Evolutionary conservation across 2,329 filamentous ascomycete genomes (phyloP), one percentile per base, ranked within the genome.

Genomic region (Coccinonectria pachysandricola): DNA sequence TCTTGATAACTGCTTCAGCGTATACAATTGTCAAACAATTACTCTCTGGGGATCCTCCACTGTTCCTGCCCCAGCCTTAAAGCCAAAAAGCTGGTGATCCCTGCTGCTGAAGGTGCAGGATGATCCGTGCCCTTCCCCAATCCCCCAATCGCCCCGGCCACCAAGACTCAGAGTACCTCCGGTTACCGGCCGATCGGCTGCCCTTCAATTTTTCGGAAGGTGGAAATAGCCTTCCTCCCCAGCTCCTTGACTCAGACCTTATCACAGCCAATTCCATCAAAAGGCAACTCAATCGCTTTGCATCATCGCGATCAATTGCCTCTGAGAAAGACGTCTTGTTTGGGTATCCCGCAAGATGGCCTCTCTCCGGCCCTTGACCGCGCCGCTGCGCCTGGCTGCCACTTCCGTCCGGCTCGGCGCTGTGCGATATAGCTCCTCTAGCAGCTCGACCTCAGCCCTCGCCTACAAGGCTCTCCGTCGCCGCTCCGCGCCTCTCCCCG

Each of bases 381-480:
- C 57, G 39, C 50, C 60, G 37, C 43, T 61, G 30, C 51, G 56
- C 44, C 52, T 53, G 49, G 45, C 46, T 27, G 42, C 48, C 24
- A 43, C 41, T 26, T 37, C 43, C 35, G 44, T 39, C 34, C 27
- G 34, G 23, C 37, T 47, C 28, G 40, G 50, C 21, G 46, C 51
- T 24, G 41, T 54, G 26, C 56, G 61, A 40, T 40, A 47, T 41
- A 49, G 36, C 37, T 54, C 52, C 18, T 65, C 53, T 7, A 7
- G 7, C 57, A 75, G 61, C 52, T 93, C 87, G 29, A 96, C 88
- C 42, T 91, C 86, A 30, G 88, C 91, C 37, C 75, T 96, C 39
- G 87, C 87, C 49, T 96, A 96, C 75, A 98, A 98, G 68, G 85
- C 88, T 31, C 73, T 96, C 37, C 88, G 94, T 53, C 82, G 86